A percentile compares a stretch with the other conserved stretches of the same genome.
phyloP scores from a whole-genome alignment of 768 basidiomycete species.

The Podaxis pistillaris region DNA sequence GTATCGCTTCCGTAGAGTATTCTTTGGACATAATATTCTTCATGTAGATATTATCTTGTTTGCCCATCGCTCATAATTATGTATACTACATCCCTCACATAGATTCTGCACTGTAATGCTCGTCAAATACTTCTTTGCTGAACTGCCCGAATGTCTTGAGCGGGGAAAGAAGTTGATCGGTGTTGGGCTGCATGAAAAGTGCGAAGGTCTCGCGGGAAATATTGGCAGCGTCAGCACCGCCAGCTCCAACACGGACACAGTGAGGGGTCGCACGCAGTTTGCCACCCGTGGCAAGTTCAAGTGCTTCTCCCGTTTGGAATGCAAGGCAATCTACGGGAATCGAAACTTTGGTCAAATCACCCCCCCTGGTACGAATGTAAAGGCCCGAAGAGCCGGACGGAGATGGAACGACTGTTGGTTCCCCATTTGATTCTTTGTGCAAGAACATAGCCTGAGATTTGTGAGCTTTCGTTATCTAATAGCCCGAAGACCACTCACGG shows the following conservation, averaged over 20 bases:
- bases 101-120: constrained; percentile 41
- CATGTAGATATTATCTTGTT: constrained; percentile 5
- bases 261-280: constrained; percentile 91
- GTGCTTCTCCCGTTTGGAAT: constrained; percentile 96
- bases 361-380: constrained; percentile 86
- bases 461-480: constrained; percentile 1
- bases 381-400: constrained; percentile 82
- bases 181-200: constrained; percentile 87
- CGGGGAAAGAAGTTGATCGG: constrained; percentile 66
- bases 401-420: constrained; percentile 51
- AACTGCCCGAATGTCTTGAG: constrained; percentile 87
- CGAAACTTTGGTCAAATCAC: constrained; percentile 74
- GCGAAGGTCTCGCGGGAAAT: constrained; percentile 88
- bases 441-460: constrained; percentile 78
- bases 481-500: constrained; percentile 42
- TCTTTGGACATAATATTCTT: not conserved
- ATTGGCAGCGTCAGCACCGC: constrained; percentile 37
- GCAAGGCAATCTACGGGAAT: constrained; percentile 87
- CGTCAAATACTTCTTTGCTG: constrained; percentile 75
- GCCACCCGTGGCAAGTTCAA: constrained; percentile 83
- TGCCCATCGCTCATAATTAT: not conserved
- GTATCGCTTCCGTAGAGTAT: not conserved
- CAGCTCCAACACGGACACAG: constrained; percentile 75
- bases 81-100: constrained; percentile 24
- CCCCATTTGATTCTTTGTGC: constrained; percentile 38